Evolutionary conservation across 306 rosid genomes (phyloP), one percentile per base, ranked within the genome.

Genomic region (Cicer pinnatifidum): DNA sequence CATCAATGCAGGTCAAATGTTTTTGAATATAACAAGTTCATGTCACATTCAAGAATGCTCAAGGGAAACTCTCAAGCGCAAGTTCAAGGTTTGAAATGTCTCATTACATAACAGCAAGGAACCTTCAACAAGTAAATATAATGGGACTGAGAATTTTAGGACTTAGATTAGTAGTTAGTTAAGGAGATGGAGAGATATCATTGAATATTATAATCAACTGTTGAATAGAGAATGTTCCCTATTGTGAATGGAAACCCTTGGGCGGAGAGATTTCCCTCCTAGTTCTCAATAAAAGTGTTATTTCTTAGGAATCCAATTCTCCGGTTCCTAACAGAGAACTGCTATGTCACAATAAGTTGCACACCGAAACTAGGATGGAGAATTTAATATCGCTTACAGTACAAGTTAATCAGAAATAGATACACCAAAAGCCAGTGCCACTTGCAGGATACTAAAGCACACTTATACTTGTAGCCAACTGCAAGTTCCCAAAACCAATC

Each of bases 1-100:
- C 53, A 68, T 69, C 75, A 79, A 47, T 53, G 48, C 63, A 74
- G 57, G 72, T 72, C 69, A 67, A 23, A 67, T 52, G 53, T 8
- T 62, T 48, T 17, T 17, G 19, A 61, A 40, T 20, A 46, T 38
- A 54, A 59, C 66, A 59, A 63, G 81, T 10, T 20, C 62, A 17
- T 35, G 59, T 20, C 69, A 53, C 54, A 69, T 73, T 62, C 77
- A 46, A 46, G 15, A 58, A 51, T 56, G 45, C 40, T 57, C 2
- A 57, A 44, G 40, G 38, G 7, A 16, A 48, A 33, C n/a, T 67
- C 56, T 12, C 8, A 20, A 28, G 20, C 43, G 40, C 17, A 67
- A 0, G 81, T 47, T 11, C 7, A 17, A 45, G 52, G 46, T 46
- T 56, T 65, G 54, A 52, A 23, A 71, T 16, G 12, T 41, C 65